phyloP scores from a whole-genome alignment of 164 flowering plant species.

The Pachysandra terminalis region DNA sequence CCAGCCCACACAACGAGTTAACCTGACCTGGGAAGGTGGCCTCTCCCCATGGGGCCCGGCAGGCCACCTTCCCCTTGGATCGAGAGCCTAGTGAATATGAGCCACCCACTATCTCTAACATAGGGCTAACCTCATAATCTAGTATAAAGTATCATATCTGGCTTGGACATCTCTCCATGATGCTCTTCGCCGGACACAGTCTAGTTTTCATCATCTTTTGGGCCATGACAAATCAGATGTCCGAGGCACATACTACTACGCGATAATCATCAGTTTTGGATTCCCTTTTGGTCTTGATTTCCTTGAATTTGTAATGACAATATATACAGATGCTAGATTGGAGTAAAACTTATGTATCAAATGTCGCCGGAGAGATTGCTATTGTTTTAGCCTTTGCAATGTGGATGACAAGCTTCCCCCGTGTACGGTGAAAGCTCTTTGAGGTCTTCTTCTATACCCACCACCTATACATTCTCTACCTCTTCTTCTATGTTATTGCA shows the following conservation, averaged over 20 bases:
- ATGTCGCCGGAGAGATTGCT: slow-evolving; percentile 73
- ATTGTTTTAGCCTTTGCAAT: slow-evolving; percentile 45
- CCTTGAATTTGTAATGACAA: too few relatives aligned
- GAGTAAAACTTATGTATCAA: slow-evolving; percentile 42
- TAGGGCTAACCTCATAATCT: slow-evolving; percentile 64
- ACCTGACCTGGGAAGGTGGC: too few relatives aligned
- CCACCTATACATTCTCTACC: slow-evolving; percentile 62
- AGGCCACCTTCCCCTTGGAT: too few relatives aligned
- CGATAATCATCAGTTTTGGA: too few relatives aligned
- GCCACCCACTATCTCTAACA: too few relatives aligned
- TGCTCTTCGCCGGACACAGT: slow-evolving; percentile 64
- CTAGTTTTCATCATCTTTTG: slow-evolving; percentile 46
- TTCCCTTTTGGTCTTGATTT: too few relatives aligned
- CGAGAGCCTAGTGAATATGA: too few relatives aligned
- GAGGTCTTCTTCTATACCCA: slow-evolving; percentile 89
- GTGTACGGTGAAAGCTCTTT: slow-evolving; percentile 52
- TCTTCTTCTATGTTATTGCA: slow-evolving; percentile 72
- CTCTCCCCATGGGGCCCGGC: too few relatives aligned
- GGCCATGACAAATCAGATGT: slow-evolving; percentile 30
- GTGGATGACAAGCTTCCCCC: slow-evolving; percentile 64
- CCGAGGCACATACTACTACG: too few relatives aligned
- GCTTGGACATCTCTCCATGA: slow-evolving; percentile 70
- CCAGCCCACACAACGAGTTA: too few relatives aligned
- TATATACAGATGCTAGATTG: slow-evolving; percentile 70
- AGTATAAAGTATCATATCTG: slow-evolving; percentile 85